Evolutionary conservation across 1,284 basidiomycete species (phyloP), one percentile per base, ranked within the genome.

Genomic region (Ustilago shanxiensis): DNA sequence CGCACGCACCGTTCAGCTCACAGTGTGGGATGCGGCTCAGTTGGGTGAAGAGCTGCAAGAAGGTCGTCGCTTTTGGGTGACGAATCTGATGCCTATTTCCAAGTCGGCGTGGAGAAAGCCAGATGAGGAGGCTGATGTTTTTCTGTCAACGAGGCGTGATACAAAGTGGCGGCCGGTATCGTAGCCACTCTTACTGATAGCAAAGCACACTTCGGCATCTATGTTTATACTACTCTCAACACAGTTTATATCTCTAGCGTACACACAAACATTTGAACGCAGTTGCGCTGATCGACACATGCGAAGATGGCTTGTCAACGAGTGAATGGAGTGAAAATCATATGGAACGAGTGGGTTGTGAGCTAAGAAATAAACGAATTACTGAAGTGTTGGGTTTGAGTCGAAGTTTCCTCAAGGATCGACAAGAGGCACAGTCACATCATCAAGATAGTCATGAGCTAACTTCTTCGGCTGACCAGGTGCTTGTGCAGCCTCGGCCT

Each of bases 81-180:
- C 90, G 13, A 92, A 91, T 80, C 79, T 93, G 60, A 83, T 89
- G 14, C 92, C 92, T 1, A 89, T 88, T 24, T 89, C 90, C 72
- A 87, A 87, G 49, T 89, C 87, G 7, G 89, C 91, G 26, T 93
- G 92, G 92, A 89, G 90, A 87, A 88, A 87, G 45, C 85, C 88
- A 41, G 88, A 88, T 60, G 87, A 87, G 10, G 88, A 87, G 18
- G 89, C 85, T 4, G 90, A 92, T 78, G 88, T 93, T 8, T 92
- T 90, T 83, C 86, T 93, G 54, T 88, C 89, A 75, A 92, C 92
- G 5, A 87, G 89, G 60, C 87, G 89, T 41, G 89, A 90, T 70
- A 90, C 92, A 20, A 88, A 89, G 69, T 92, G 91, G 91, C 61
- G 55, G 3, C 54, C 44, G 2, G 22, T 73, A 2, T 44, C 50